phyloP scores from a whole-genome alignment of 2,329 filamentous ascomycete genomes.

The Sporothrix schenckii region DNA sequence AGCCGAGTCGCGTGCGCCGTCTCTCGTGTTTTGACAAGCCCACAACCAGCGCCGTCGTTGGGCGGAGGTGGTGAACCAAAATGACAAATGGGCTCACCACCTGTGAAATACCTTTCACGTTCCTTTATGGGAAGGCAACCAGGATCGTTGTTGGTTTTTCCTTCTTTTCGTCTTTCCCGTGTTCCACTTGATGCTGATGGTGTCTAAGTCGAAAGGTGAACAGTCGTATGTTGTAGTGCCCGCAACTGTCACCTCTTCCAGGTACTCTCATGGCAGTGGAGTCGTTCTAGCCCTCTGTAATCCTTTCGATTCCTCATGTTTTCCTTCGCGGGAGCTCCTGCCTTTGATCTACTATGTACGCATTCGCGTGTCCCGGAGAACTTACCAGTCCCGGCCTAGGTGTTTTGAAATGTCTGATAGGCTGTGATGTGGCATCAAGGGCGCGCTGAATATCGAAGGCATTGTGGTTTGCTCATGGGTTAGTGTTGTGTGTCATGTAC shows the following conservation, averaged over 20 bases:
- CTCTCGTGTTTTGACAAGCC: background rate
- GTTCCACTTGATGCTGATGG: background rate
- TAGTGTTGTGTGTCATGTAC: background rate
- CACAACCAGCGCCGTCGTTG: no score
- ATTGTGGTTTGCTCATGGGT: conserved; percentile 9
- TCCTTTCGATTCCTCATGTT: background rate
- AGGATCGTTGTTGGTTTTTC: background rate
- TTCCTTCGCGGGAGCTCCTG: background rate
- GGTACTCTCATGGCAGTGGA: background rate
- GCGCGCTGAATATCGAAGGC: background rate
- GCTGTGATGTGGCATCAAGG: background rate
- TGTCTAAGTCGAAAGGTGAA: background rate
- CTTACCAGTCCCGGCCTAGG: conserved; percentile 23
- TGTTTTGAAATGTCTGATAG: conserved; percentile 26
- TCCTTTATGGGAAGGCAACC: background rate
- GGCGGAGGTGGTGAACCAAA: background rate
- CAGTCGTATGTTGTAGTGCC: no score
- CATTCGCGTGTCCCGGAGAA: conserved; percentile 25
- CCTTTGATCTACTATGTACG: conserved; percentile 7
- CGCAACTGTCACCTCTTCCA: background rate
- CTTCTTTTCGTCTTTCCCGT: background rate
- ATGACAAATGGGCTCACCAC: background rate
- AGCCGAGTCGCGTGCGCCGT: background rate
- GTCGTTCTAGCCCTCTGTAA: background rate
- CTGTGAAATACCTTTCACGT: background rate